Conservation (phyloP, 768 basidiomycete genomes). For the Lentinus brumalis region DNA sequence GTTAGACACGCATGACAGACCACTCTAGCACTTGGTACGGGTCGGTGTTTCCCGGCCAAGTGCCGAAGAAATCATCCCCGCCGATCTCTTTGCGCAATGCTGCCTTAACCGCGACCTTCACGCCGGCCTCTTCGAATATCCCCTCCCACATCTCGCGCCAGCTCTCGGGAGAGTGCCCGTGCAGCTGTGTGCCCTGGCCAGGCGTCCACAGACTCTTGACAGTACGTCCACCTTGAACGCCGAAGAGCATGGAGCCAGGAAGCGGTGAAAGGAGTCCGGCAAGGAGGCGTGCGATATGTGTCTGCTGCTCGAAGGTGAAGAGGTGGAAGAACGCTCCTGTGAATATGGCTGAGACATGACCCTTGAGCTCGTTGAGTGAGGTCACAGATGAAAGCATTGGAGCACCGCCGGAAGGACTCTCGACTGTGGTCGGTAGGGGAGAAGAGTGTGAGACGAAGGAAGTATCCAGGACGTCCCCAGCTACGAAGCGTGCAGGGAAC, state of each 20-base stretch:
- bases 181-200: constrained; percentile 22
- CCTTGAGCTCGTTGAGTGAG: constrained; percentile 37
- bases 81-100: neutral
- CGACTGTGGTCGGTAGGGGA: neutral
- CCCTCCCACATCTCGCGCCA: constrained; percentile 42
- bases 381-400: constrained; percentile 32
- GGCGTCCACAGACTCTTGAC: constrained; percentile 31
- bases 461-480: constrained; percentile 55
- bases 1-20: constrained; percentile 1
- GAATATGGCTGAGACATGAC: constrained; percentile 52
- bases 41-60: neutral
- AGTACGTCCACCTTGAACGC: constrained; percentile 37
- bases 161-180: constrained; percentile 39
- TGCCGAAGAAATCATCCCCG: neutral
- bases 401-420: too few species aligned
- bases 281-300: constrained; percentile 42
- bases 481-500: constrained; percentile 56
- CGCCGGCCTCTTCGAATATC: constrained; percentile 37
- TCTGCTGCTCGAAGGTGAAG: constrained; percentile 44
- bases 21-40: constrained; percentile 2
- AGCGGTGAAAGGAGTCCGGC: constrained; percentile 44
- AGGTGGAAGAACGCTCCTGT: constrained; percentile 52
- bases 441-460: constrained; percentile 34
- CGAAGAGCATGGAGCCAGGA: constrained; percentile 50
- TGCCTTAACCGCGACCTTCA: constrained; percentile 26